Conservation (phyloP, 2,329 filamentous ascomycete species). For the Stagonosporopsis chrysanthemi region DNA sequence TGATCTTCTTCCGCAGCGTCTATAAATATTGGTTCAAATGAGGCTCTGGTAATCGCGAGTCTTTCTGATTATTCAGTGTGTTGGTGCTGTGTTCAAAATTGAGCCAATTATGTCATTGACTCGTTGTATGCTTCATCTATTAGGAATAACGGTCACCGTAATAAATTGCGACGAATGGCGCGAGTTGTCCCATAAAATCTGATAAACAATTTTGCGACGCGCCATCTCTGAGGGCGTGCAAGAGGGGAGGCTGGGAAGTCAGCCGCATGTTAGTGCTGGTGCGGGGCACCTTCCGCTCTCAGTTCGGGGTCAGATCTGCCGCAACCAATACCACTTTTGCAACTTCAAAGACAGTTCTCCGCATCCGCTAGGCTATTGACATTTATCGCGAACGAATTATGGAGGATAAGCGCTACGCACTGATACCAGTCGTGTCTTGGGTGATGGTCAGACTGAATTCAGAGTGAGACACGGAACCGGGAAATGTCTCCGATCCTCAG, state of each 20-base stretch:
- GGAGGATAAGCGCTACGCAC: not conserved
- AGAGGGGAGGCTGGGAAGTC: not conserved
- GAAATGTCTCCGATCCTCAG: conserved; percentile 5
- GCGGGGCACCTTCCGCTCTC: not conserved
- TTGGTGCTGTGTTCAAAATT: too few relatives aligned
- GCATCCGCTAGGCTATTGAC: not conserved
- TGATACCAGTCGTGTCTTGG: not conserved
- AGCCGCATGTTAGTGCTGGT: conserved; percentile 2
- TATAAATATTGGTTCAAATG: too few relatives aligned
- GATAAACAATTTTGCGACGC: not conserved
- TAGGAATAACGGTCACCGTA: too few relatives aligned
- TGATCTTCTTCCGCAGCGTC: not conserved
- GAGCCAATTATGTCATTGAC: not conserved
- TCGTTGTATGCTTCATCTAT: too few relatives aligned
- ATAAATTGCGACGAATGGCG: too few relatives aligned
- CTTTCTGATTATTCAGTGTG: not conserved
- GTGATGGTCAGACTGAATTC: not conserved
- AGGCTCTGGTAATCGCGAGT: not conserved
- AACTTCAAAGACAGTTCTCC: not conserved
- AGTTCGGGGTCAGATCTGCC: not conserved
- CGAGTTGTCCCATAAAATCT: not conserved
- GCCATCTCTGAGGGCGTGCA: too few relatives aligned
- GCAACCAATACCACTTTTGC: not conserved
- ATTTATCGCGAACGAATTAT: not conserved
- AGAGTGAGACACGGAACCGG: conserved; percentile 6